A percentile compares a stretch with the other conserved stretches of the same genome.
Evolutionary conservation across 1,284 basidiomycete genomes (phyloP).

Genomic region (Spongiforma sp.): DNA sequence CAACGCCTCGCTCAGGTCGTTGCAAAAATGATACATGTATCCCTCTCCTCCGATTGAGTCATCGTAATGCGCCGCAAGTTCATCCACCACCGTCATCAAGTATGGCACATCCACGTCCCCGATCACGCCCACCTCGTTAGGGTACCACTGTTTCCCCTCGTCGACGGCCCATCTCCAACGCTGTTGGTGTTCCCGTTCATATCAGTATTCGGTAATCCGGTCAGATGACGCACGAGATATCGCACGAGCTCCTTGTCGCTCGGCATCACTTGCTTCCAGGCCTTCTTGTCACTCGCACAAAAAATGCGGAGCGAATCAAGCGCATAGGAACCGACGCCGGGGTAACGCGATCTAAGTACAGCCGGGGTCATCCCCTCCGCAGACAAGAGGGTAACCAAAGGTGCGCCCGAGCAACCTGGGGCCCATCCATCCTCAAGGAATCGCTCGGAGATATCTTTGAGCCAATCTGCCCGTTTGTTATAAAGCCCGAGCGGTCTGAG

Average conservation of each 20-base stretch:
- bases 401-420: conserved; percentile 22
- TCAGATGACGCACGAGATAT: conserved; percentile 55
- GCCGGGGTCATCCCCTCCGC: conserved; percentile 25
- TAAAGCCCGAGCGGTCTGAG: conserved; percentile 60
- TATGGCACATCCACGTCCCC: conserved; percentile 41
- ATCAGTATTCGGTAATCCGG: not conserved
- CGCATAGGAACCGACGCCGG: conserved; percentile 65
- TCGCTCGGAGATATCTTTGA: conserved; percentile 52
- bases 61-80: conserved; percentile 39
- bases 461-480: conserved; percentile 52
- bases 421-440: conserved; percentile 48
- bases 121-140: conserved; percentile 43
- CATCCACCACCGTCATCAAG: conserved; percentile 42
- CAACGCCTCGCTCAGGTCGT: not conserved
- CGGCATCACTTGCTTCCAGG: conserved; percentile 64
- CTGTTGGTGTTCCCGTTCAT: conserved; percentile 32
- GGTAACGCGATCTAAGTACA: conserved; percentile 57
- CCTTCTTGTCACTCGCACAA: conserved; percentile 44
- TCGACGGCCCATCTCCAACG: conserved; percentile 67
- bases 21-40: conserved; percentile 24
- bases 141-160: conserved; percentile 55
- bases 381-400: not conserved
- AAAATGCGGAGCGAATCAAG: conserved; percentile 73
- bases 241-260: conserved; percentile 65
- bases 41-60: conserved; percentile 43